These are phyloP conservation scores for Theileria sp. DNA, from an alignment of 169 alveolate species.

Conservation along the genomic window DNA sequence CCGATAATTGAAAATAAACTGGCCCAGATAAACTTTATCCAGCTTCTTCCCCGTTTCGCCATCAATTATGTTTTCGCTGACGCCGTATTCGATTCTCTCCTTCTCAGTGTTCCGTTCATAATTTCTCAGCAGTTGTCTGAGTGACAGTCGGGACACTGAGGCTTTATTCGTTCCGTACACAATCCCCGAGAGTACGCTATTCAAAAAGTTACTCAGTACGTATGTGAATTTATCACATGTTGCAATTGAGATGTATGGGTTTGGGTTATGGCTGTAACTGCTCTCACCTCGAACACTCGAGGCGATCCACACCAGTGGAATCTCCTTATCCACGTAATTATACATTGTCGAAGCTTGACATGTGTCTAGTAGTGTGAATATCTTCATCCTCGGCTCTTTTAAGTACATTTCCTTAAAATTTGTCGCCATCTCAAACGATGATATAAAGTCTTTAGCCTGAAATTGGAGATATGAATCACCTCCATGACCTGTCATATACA, in stretches of 20 bases:
- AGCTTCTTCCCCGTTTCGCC: background rate
- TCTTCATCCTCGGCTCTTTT: conserved; percentile 65
- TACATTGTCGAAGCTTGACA: conserved; percentile 77
- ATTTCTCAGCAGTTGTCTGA: conserved; percentile 42
- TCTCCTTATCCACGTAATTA: conserved; percentile 35
- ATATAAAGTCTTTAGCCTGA: conserved; percentile 70
- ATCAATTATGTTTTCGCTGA: conserved; percentile 13
- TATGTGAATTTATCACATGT: conserved; percentile 75
- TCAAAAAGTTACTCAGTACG: conserved; percentile 53
- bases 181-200: conserved; percentile 49
- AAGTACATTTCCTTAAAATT: conserved; percentile 68
- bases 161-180: conserved; percentile 44
- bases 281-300: conserved; percentile 68
- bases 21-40: conserved; percentile 55
- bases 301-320: conserved; percentile 69
- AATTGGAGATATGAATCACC: conserved; percentile 76
- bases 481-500: conserved; percentile 79
- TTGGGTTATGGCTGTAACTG: conserved; percentile 71
- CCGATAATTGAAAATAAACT: conserved; percentile 61
- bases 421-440: conserved; percentile 66
- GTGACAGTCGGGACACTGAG: conserved; percentile 49
- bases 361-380: conserved; percentile 69
- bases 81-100: conserved; percentile 38
- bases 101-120: conserved; percentile 36
- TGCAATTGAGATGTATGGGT: conserved; percentile 70